Evolutionary conservation across 331 rosid genomes (phyloP), one percentile per base, ranked within the genome.

Genomic region (Malus hybrid): DNA sequence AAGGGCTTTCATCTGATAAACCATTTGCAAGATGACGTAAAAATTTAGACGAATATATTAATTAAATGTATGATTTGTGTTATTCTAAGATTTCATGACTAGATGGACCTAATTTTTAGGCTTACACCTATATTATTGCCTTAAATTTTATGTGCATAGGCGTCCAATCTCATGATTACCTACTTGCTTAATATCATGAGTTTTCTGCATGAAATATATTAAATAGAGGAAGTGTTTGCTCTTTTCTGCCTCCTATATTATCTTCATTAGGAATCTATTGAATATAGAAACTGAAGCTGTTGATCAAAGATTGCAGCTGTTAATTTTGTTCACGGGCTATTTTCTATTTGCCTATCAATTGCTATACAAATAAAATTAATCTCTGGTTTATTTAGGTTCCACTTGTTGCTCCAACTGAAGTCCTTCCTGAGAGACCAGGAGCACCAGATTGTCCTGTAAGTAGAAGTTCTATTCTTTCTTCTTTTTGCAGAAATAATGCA

Each of bases 391-490:
- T 83, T 70, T 80, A 94, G 99, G 96, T 92, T 73, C 95, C 93
- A 69, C 88, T 67, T 85, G 59, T 72, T 57, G 85, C 84, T 79
- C 63, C 84, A 63, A 85, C 83, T 82, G 99, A 92, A 71, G 75
- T 82, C 33, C 97, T 84, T 77, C 97, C 97, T 0, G 97, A 92
- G 89, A 94, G 93, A 84, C 88, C 82, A 44, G 97, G 93, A 82
- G 86, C 73, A 62, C 92, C 90, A 74, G 97, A 94, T 81, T 94
- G 99, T 82, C 97, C 97, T 5, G 97, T 92, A 83, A 85, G 97
- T 86, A 79, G 61, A 76, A 66, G 71, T 78, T 66, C 6, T 65
- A 68, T 16, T 48, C 22, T 60, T 22, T 13, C 11, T 10, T n/a
- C 36, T 24, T 64, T 60, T 29, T 39, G 10, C 19, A 15, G 11